Percentiles rank a stretch among this genome's conserved stretches.
phyloP scores from a whole-genome alignment of 371 early-diverging fungal species.

The Chytridium lagenaria region DNA sequence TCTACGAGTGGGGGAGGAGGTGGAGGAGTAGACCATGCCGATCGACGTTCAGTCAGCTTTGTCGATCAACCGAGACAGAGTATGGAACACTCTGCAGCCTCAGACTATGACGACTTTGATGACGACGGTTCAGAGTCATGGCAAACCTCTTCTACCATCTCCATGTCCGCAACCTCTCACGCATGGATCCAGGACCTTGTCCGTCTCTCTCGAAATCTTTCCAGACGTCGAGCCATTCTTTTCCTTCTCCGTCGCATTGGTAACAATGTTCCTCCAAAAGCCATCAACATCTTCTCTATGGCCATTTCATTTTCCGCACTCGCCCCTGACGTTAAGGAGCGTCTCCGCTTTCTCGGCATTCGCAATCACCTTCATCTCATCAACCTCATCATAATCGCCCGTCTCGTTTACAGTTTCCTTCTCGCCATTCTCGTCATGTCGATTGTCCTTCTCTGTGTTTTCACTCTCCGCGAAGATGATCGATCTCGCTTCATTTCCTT shows the following conservation, averaged over 20 bases:
- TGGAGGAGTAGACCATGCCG: no score
- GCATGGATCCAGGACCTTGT: neutral
- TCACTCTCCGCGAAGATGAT: neutral
- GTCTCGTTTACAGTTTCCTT: neutral
- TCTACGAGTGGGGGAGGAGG: no score
- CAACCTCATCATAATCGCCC: neutral
- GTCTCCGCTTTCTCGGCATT: neutral
- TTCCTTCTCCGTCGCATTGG: neutral
- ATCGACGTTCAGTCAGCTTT: no score
- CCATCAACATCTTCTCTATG: neutral
- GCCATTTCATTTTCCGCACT: neutral
- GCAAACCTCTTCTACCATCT: neutral
- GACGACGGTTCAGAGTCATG: neutral
- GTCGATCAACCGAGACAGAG: no score
- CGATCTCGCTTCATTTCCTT: neutral
- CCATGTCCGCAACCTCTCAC: neutral
- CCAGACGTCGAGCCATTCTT: neutral
- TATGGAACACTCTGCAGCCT: no score
- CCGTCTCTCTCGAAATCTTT: neutral
- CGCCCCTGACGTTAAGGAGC: neutral
- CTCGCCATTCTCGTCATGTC: conserved; percentile 5
- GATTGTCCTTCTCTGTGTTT: conserved; percentile 21
- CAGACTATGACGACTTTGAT: neutral
- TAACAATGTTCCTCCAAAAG: neutral
- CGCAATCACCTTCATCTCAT: neutral